Conservation (phyloP, 148 eudicot genomes). For the Dianthus caryophyllus region DNA sequence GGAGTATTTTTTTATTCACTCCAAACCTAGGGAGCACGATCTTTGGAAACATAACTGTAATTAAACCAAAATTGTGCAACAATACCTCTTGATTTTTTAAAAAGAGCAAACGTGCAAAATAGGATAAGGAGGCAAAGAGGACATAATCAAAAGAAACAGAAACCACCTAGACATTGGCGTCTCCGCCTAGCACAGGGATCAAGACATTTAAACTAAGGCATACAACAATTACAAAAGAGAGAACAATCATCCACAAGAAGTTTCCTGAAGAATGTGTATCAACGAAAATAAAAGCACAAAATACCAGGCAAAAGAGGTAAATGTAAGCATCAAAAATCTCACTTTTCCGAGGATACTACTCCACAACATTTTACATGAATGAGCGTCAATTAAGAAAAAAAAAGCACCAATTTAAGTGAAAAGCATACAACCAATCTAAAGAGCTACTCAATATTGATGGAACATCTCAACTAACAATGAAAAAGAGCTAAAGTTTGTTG, state of each 20-base stretch:
- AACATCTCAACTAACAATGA: conserved; percentile 2
- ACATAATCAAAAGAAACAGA: no score
- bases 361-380: not conserved
- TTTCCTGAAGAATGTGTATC: not conserved
- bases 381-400: not conserved
- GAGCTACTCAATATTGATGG: not conserved
- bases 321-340: not conserved
- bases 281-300: not conserved
- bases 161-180: no score
- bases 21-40: no score
- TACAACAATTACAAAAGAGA: not conserved
- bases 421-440: conserved; percentile 2
- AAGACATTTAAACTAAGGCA: not conserved
- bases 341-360: not conserved
- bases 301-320: not conserved
- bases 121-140: no score
- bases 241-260: not conserved
- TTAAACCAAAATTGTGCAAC: no score
- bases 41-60: no score
- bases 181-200: no score
- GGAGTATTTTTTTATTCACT: no score
- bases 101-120: no score
- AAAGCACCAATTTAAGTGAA: not conserved
- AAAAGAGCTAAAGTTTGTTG: not conserved
- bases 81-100: no score